Conservation (phyloP, 2,329 filamentous ascomycete species). For the Scedosporium minutisporum region DNA sequence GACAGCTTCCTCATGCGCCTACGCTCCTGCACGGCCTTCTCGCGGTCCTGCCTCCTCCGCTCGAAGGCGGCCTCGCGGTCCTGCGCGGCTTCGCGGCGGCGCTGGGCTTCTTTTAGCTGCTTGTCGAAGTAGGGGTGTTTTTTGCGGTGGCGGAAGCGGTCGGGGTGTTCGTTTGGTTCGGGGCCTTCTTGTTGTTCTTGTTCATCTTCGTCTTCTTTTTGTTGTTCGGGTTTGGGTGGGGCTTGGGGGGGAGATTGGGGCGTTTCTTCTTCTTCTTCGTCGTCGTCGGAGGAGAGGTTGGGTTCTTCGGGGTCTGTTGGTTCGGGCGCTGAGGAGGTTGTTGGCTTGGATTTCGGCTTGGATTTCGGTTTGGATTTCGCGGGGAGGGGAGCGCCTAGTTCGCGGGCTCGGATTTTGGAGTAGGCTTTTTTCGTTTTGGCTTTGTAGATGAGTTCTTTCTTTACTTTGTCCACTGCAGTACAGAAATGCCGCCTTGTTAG, state of each 20-base stretch:
- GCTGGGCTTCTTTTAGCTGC: conserved; percentile 38
- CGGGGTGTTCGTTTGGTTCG: background rate
- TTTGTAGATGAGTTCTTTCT: conserved; percentile 79
- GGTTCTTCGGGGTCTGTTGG: conserved; percentile 2
- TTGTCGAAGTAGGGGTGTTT: conserved; percentile 43
- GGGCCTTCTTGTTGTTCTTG: background rate
- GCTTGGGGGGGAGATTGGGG: background rate
- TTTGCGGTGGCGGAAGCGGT: background rate
- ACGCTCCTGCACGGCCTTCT: conserved; percentile 55
- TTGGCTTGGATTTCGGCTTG: background rate
- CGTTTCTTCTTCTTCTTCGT: background rate
- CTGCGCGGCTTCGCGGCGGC: conserved; percentile 28
- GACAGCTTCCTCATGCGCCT: conserved; percentile 56
- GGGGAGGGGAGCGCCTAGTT: conserved; percentile 10
- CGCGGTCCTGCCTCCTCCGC: conserved; percentile 50
- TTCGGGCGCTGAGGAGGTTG: background rate
- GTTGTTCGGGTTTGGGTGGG: background rate
- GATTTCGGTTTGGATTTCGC: background rate
- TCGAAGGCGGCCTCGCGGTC: conserved; percentile 29
- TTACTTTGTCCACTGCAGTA: conserved; percentile 69
- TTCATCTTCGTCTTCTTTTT: no score
- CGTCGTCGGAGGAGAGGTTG: background rate
- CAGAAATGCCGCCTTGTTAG: background rate
- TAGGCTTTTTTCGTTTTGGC: conserved; percentile 91
- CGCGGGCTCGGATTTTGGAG: conserved; percentile 64